Conservation (phyloP, 805 yeast species). For the Wickerhamiella azyma region DNA sequence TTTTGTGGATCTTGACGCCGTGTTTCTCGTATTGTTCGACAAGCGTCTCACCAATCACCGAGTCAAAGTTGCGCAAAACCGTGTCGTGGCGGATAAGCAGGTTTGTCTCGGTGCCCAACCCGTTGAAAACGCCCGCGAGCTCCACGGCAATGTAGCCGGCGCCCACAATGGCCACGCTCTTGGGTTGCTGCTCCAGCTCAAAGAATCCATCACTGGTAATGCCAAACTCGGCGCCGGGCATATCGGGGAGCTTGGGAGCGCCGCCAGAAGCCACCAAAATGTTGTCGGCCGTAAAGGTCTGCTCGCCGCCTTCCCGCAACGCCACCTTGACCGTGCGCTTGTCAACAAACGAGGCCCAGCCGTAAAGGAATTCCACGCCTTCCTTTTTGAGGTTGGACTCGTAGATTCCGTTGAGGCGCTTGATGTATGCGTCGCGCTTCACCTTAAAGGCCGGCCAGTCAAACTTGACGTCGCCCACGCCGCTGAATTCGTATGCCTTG, state of each 20-base stretch:
- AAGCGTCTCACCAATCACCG: constrained; percentile 59
- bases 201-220: constrained; percentile 87
- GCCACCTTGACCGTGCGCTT: constrained; percentile 53
- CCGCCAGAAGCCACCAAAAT: constrained; percentile 93
- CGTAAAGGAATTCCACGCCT: constrained; percentile 75
- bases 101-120: constrained; percentile 75
- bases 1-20: constrained; percentile 72
- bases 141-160: constrained; percentile 98
- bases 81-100: constrained; percentile 83
- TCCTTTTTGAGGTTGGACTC: constrained; percentile 77
- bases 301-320: constrained; percentile 44
- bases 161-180: constrained; percentile 87
- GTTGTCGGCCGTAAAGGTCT: constrained; percentile 62
- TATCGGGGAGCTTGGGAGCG: constrained; percentile 52
- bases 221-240: constrained; percentile 72
- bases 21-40: constrained; percentile 68
- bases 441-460: constrained; percentile 71
- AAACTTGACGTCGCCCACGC: constrained; percentile 45
- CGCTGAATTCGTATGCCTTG: constrained; percentile 66
- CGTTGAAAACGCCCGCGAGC: constrained; percentile 85
- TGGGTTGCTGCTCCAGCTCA: constrained; percentile 67
- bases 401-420: constrained; percentile 83
- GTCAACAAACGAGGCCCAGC: constrained; percentile 64
- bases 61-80: constrained; percentile 79
- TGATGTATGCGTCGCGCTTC: constrained; percentile 84